Percentiles rank a stretch among this genome's conserved stretches.
phyloP scores from a whole-genome alignment of 2,329 filamentous ascomycete genomes.

The Fusarium lateritium region DNA sequence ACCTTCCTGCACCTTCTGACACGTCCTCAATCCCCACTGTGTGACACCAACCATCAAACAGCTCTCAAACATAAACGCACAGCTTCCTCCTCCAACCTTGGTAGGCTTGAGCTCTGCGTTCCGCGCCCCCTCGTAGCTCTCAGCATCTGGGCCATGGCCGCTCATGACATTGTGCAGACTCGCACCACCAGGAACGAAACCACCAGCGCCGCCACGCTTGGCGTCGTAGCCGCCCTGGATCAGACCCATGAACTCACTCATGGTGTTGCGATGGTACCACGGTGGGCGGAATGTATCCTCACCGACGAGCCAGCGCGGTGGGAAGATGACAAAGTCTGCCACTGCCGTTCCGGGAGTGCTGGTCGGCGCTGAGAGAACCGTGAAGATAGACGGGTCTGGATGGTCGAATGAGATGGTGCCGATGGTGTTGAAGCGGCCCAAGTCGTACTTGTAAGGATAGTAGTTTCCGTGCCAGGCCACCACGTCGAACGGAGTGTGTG shows the following conservation, averaged over 20 bases:
- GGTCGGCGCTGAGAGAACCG: slow-evolving; percentile 76
- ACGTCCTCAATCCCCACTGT: slow-evolving; percentile 76
- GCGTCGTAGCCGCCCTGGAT: slow-evolving; percentile 73
- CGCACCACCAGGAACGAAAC: slow-evolving; percentile 72
- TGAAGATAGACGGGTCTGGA: slow-evolving; percentile 84
- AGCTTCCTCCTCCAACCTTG: slow-evolving; percentile 73
- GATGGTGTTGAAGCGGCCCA: slow-evolving; percentile 82
- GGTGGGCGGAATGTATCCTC: slow-evolving; percentile 80
- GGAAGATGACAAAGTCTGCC: slow-evolving; percentile 81
- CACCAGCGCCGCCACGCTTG: slow-evolving; percentile 67
- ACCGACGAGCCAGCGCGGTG: slow-evolving; percentile 78
- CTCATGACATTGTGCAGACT: slow-evolving; percentile 80
- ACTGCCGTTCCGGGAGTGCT: slow-evolving; percentile 73
- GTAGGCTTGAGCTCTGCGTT: slow-evolving; percentile 67
- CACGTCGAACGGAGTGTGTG: slow-evolving; percentile 83
- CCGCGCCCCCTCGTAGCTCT: slow-evolving; percentile 69
- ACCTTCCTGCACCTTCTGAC: slow-evolving; percentile 71
- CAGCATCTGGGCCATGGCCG: slow-evolving; percentile 74
- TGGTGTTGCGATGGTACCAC: slow-evolving; percentile 80
- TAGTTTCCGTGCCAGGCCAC: slow-evolving; percentile 87
- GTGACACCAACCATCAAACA: slow-evolving; percentile 80
- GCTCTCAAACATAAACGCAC: slow-evolving; percentile 80
- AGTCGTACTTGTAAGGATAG: slow-evolving; percentile 86
- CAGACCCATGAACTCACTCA: slow-evolving; percentile 76
- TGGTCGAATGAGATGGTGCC: slow-evolving; percentile 83